Percentiles rank a stretch among this genome's conserved stretches.
Conservation (phyloP, 495 filamentous ascomycete species). For the Penicillium lagena region DNA sequence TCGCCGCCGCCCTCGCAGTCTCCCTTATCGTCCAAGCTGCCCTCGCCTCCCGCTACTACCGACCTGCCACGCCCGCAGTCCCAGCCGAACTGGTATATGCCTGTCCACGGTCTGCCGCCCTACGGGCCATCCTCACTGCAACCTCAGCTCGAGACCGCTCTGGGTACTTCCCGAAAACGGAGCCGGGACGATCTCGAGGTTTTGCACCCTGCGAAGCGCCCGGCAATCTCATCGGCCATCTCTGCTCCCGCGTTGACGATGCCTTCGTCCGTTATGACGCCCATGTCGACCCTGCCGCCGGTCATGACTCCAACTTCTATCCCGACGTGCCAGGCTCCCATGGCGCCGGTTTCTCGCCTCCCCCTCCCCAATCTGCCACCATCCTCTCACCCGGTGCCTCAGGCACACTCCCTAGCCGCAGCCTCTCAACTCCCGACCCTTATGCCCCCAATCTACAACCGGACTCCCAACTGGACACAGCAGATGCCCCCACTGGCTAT, state of each 20-base stretch:
- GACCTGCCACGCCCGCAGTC: slow-evolving; percentile 20
- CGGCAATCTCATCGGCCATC: slow-evolving; percentile 25
- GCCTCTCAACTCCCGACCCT: slow-evolving; percentile 47
- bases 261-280: slow-evolving; percentile 21
- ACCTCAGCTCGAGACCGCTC: slow-evolving; percentile 19
- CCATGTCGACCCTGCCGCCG: slow-evolving; percentile 31
- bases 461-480: slow-evolving; percentile 38
- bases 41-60: slow-evolving; percentile 41
- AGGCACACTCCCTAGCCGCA: slow-evolving; percentile 39
- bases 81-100: slow-evolving; percentile 26
- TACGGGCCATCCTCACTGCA: slow-evolving; percentile 19
- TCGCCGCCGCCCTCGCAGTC: slow-evolving; percentile 28
- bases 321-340: slow-evolving; percentile 24
- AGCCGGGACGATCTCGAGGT: slow-evolving; percentile 57
- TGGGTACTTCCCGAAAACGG: slow-evolving; percentile 57
- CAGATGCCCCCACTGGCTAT: slow-evolving; percentile 39
- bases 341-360: slow-evolving; percentile 40
- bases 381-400: slow-evolving; percentile 28
- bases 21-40: slow-evolving; percentile 39
- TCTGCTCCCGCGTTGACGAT: slow-evolving; percentile 25
- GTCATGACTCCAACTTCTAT: slow-evolving; percentile 31
- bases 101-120: slow-evolving; percentile 14
- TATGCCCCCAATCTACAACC: slow-evolving; percentile 59
- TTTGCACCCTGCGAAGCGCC: slow-evolving; percentile 66
- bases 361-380: slow-evolving; percentile 47